These are phyloP conservation scores for Panicum virgatum DNA, from an alignment of 202 grass and related monocot species.

Conservation along the genomic window DNA sequence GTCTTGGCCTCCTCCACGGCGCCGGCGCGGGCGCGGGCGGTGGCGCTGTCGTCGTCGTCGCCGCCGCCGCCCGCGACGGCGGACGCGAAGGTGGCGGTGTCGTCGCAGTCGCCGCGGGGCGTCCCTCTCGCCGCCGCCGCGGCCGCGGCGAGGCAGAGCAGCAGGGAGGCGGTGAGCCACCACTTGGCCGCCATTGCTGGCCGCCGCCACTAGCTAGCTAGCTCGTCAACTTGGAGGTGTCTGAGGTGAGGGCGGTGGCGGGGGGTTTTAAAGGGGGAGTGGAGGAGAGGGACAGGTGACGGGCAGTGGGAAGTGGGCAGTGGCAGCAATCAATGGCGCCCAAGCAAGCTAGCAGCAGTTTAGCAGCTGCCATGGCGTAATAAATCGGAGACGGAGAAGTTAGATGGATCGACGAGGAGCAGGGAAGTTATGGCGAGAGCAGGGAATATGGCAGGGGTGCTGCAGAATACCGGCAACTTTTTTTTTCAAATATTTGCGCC, in stretches of 20 bases:
- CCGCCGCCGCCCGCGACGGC: not conserved
- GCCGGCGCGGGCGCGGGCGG: not conserved
- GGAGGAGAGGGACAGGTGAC: not conserved
- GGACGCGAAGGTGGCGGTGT: not conserved
- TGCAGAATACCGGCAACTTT: not conserved
- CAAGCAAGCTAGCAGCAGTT: not conserved
- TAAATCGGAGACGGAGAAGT: conserved; percentile 21
- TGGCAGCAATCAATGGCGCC: conserved; percentile 10
- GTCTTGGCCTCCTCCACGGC: conserved; percentile 41
- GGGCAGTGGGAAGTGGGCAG: too few species aligned
- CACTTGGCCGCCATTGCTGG: conserved; percentile 10
- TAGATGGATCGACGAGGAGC: not conserved
- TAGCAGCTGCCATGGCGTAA: conserved; percentile 18
- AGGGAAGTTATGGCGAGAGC: conserved; percentile 16
- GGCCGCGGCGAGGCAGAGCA: conserved; percentile 38
- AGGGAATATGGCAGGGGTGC: not conserved
- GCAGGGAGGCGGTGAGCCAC: conserved; percentile 21
- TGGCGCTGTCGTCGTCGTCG: too few species aligned
- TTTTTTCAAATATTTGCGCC: too few species aligned
- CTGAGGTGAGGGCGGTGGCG: not conserved
- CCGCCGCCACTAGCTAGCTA: not conserved
- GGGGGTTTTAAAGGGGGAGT: conserved; percentile 12
- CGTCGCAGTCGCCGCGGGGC: conserved; percentile 14
- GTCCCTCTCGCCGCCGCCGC: not conserved
- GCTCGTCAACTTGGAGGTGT: not conserved